phyloP scores from a whole-genome alignment of 164 flowering plant species.

The Stephania cephalantha region DNA sequence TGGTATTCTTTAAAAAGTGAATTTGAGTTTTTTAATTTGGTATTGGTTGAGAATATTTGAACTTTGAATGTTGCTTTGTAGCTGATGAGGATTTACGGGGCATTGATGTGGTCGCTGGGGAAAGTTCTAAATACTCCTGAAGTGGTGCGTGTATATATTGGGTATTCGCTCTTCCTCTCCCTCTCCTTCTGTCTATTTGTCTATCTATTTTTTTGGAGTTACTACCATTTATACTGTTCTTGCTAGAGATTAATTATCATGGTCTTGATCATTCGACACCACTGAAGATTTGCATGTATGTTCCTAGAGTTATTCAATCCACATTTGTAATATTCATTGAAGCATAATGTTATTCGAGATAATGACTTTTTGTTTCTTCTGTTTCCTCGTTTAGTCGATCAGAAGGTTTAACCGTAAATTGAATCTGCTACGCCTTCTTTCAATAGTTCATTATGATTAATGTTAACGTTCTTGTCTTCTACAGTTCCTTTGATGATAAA shows the following conservation, averaged over 20 bases:
- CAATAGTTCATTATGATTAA: neutral
- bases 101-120: slow-evolving; percentile 98
- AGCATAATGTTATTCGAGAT: neutral
- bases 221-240: neutral
- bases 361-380: neutral
- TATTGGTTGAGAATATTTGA: neutral
- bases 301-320: neutral
- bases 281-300: neutral
- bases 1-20: neutral
- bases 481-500: slow-evolving; percentile 91
- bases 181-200: neutral
- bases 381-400: neutral
- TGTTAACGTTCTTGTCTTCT: slow-evolving; percentile 17
- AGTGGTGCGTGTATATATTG: slow-evolving; percentile 86
- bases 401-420: neutral
- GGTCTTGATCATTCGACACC: neutral
- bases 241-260: neutral
- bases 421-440: neutral
- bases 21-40: neutral
- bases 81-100: slow-evolving; percentile 90
- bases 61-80: slow-evolving; percentile 14
- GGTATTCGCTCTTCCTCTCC: slow-evolving; percentile 37
- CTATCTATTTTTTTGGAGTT: neutral
- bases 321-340: neutral
- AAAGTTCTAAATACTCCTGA: slow-evolving; percentile 95